These are phyloP conservation scores for Aspergillus fumigatiaffinis DNA, from an alignment of 2,329 filamentous ascomycete genomes.

Conservation along the genomic window DNA sequence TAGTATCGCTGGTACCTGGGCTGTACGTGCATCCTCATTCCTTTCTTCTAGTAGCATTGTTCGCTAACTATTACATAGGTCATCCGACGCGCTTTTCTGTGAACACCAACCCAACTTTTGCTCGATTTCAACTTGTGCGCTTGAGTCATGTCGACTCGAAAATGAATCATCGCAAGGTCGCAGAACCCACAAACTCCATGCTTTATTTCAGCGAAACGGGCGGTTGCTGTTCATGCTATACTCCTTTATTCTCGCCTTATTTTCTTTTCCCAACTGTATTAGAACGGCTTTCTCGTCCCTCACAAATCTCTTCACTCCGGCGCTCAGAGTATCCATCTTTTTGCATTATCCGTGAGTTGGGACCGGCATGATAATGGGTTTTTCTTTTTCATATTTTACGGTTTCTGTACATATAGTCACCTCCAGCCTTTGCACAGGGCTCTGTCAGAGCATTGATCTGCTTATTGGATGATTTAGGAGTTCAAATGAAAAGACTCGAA, in stretches of 20 bases:
- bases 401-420: slow-evolving; percentile 42
- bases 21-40: slow-evolving; percentile 60
- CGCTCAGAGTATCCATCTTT: slow-evolving; percentile 37
- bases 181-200: slow-evolving; percentile 24
- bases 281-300: slow-evolving; percentile 30
- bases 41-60: slow-evolving; percentile 6
- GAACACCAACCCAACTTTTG: slow-evolving; percentile 18
- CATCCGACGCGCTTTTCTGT: slow-evolving; percentile 50
- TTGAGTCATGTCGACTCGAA: slow-evolving; percentile 13
- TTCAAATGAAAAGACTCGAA: slow-evolving; percentile 14
- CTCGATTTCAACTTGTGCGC: slow-evolving; percentile 14
- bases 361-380: slow-evolving; percentile 40
- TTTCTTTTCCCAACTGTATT: slow-evolving; percentile 34
- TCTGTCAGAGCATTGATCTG: slow-evolving; percentile 3
- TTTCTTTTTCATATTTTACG: slow-evolving; percentile 30
- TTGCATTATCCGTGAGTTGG: slow-evolving; percentile 40
- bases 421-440: slow-evolving; percentile 21
- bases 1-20: slow-evolving; percentile 79
- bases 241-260: slow-evolving; percentile 15
- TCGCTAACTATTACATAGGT: slow-evolving; percentile 36
- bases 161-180: slow-evolving; percentile 15
- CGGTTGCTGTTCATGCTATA: slow-evolving; percentile 22
- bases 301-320: slow-evolving; percentile 42
- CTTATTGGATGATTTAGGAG: slow-evolving; percentile 28
- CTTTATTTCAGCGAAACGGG: slow-evolving; percentile 25